Evolutionary conservation across 768 basidiomycete species (phyloP).

Genomic region (Mycena leptocephala): DNA sequence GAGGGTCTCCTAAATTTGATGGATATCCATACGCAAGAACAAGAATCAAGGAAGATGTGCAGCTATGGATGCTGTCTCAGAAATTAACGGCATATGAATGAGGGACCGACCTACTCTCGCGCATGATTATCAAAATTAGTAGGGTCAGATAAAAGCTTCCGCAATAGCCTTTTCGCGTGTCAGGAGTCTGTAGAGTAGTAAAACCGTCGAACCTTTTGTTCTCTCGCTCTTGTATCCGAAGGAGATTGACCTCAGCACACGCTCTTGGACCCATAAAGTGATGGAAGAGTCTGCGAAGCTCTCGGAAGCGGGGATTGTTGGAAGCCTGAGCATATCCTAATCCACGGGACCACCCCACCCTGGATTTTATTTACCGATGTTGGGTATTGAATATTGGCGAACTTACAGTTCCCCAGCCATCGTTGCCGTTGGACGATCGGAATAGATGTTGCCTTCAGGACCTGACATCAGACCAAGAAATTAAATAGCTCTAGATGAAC

Average conservation of each 20-base stretch:
- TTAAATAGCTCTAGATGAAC: not conserved
- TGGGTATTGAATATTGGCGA: not conserved
- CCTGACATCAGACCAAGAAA: not conserved
- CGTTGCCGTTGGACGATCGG: conserved; percentile 47
- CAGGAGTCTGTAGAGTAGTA: not conserved
- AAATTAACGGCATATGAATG: not conserved
- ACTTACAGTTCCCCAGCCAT: conserved; percentile 53
- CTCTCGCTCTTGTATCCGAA: conserved; percentile 23
- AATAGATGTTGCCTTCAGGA: conserved; percentile 47
- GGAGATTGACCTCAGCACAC: conserved; percentile 34
- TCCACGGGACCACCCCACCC: conserved; percentile 53
- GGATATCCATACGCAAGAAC: conserved; percentile 45
- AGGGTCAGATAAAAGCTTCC: conserved; percentile 18
- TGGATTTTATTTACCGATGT: conserved; percentile 6
- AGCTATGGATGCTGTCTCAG: conserved; percentile 11
- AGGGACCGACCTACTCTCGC: conserved; percentile 17
- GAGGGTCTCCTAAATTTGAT: conserved; percentile 34
- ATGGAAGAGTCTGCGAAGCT: conserved; percentile 52
- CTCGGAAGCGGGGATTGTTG: conserved; percentile 50
- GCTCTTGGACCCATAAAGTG: conserved; percentile 50
- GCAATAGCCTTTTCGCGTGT: conserved; percentile 6
- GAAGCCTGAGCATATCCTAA: conserved; percentile 53
- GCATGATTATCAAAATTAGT: conserved; percentile 21
- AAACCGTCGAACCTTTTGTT: conserved; percentile 9
- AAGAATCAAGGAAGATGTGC: conserved; percentile 43